Evolutionary conservation across 2,329 filamentous ascomycete genomes (phyloP).

Genomic region (Laburnicola sp.): DNA sequence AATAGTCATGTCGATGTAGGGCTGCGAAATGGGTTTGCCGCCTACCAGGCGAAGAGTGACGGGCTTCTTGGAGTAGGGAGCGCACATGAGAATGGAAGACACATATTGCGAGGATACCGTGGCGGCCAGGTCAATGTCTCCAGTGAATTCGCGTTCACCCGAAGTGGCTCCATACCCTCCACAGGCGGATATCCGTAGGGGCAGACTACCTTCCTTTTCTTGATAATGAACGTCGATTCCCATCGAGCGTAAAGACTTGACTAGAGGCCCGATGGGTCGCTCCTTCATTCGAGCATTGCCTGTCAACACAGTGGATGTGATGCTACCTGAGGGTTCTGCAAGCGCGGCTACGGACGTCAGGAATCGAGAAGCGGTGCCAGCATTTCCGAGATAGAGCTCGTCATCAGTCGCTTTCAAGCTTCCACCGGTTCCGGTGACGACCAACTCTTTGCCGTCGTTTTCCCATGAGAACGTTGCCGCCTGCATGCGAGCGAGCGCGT

Average conservation of each 20-base stretch:
- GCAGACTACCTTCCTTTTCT: constrained; percentile 80
- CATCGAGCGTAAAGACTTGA: constrained; percentile 85
- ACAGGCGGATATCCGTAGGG: constrained; percentile 74
- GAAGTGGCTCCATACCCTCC: constrained; percentile 69
- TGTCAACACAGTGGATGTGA: constrained; percentile 76
- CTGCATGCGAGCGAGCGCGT: constrained; percentile 80
- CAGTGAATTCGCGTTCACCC: constrained; percentile 60
- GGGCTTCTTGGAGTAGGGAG: constrained; percentile 91
- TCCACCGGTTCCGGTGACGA: constrained; percentile 90
- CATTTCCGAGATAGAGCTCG: constrained; percentile 90
- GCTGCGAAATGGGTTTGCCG: constrained; percentile 96
- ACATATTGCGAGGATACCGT: constrained; percentile 99
- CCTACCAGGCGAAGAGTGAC: constrained; percentile 89
- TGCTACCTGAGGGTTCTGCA: constrained; percentile 65
- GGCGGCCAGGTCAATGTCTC: constrained; percentile 86
- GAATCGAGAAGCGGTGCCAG: constrained; percentile 93
- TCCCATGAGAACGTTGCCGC: constrained; percentile 93
- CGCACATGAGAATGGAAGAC: constrained; percentile 93
- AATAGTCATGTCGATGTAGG: constrained; percentile 98
- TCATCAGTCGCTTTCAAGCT: constrained; percentile 73
- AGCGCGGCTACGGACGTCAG: constrained; percentile 88
- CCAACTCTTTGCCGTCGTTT: constrained; percentile 86
- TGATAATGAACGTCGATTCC: constrained; percentile 86
- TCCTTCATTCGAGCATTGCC: constrained; percentile 97
- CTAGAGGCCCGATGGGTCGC: constrained; percentile 87